These are phyloP conservation scores for Tremella fuciformis DNA, from an alignment of 768 basidiomycete species.

Conservation along the genomic window DNA sequence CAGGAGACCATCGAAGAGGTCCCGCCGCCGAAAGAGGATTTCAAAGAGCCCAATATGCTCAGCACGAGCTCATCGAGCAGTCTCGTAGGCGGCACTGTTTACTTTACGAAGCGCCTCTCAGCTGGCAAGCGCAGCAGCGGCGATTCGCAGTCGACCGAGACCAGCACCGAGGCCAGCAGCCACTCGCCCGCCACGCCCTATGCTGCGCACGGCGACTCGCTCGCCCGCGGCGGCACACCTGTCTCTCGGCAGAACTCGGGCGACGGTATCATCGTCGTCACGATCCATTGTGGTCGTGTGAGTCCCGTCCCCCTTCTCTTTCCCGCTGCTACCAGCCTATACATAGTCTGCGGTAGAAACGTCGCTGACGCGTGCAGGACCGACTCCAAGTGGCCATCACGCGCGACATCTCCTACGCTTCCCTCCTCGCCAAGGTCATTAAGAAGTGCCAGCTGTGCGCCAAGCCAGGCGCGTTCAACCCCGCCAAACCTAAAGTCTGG, in stretches of 20 bases:
- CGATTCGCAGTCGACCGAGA: constrained; percentile 53
- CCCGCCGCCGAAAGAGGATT: background rate
- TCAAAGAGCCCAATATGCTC: background rate
- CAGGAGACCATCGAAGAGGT: constrained; percentile 13
- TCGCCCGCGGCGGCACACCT: background rate
- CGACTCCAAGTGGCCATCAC: background rate
- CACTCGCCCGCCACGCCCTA: constrained; percentile 56
- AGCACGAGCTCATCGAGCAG: constrained; percentile 27
- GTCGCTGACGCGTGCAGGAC: background rate
- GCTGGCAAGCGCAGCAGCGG: constrained; percentile 44
- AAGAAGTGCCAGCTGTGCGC: constrained; percentile 5
- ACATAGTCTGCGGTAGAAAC: background rate
- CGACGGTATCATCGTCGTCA: background rate
- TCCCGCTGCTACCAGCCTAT: background rate
- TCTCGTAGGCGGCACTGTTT: constrained; percentile 37
- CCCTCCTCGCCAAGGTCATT: background rate
- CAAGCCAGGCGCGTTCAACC: constrained; percentile 1
- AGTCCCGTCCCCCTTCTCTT: background rate
- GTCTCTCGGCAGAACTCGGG: background rate
- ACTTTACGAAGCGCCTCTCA: constrained; percentile 34
- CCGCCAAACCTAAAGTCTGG: background rate
- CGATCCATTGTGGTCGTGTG: constrained; percentile 6
- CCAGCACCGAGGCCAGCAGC: constrained; percentile 59
- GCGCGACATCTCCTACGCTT: background rate
- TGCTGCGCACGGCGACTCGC: constrained; percentile 42